These are phyloP conservation scores for Myxozyma vanderwaltii DNA, from an alignment of 805 yeast genomes.

Conservation along the genomic window DNA sequence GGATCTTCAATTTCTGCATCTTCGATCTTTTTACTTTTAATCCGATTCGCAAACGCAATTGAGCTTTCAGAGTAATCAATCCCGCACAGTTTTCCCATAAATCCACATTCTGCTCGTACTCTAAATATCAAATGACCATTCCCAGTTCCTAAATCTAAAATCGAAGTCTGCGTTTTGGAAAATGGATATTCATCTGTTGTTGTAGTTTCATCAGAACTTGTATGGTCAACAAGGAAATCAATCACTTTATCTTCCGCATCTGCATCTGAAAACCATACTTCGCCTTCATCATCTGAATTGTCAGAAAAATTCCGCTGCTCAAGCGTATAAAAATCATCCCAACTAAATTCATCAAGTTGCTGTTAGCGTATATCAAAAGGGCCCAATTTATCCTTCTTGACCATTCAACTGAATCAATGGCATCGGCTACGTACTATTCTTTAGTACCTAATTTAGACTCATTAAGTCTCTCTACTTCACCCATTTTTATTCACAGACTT, in stretches of 20 bases:
- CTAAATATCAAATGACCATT: conserved; percentile 87
- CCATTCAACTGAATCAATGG: background rate
- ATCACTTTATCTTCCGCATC: conserved; percentile 86
- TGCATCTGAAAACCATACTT: conserved; percentile 95
- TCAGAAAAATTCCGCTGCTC: conserved; percentile 72
- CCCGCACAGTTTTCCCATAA: conserved; percentile 60
- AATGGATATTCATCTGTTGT: conserved; percentile 16
- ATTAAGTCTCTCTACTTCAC: conserved; percentile 50
- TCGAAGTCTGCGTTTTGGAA: conserved; percentile 8
- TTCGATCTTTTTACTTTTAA: conserved; percentile 50
- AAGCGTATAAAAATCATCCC: conserved; percentile 82
- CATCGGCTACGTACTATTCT: conserved; percentile 55
- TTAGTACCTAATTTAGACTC: conserved; percentile 85
- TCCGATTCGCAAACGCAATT: conserved; percentile 68
- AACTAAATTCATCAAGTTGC: conserved; percentile 43
- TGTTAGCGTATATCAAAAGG: background rate
- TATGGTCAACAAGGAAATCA: conserved; percentile 62
- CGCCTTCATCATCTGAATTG: conserved; percentile 87
- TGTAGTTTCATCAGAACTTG: conserved; percentile 41
- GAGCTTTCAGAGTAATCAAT: conserved; percentile 85
- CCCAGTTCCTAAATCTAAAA: conserved; percentile 75
- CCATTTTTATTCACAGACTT: background rate
- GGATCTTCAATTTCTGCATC: conserved; percentile 41
- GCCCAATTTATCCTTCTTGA: background rate
- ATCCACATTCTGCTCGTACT: conserved; percentile 62